Evolutionary conservation across 2,329 filamentous ascomycete genomes (phyloP).

Genomic region (Phyllosticta citriasiana): DNA sequence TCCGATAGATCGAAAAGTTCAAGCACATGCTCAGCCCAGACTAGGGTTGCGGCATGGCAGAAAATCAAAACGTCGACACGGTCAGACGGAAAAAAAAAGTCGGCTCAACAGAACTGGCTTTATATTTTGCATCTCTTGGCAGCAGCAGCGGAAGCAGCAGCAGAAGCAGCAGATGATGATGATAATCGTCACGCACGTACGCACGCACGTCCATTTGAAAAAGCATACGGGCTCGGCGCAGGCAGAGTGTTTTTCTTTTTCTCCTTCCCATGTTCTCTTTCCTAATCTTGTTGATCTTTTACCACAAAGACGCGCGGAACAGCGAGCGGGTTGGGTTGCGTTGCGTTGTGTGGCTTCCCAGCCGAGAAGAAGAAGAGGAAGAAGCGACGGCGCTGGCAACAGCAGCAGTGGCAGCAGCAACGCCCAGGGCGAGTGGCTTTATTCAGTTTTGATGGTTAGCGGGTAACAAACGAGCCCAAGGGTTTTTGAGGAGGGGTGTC

Average conservation of each 20-base stretch:
- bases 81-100: not conserved
- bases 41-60: not conserved
- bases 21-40: slow-evolving; percentile 39
- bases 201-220: not conserved
- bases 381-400: too few species aligned
- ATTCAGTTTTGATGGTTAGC: too few species aligned
- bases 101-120: not conserved
- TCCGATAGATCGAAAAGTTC: slow-evolving; percentile 40
- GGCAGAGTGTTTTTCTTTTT: not conserved
- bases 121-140: not conserved
- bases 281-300: not conserved
- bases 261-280: too few species aligned
- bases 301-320: not conserved
- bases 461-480: too few species aligned
- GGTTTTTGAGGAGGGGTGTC: too few species aligned
- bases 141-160: not conserved
- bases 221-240: not conserved
- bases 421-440: too few species aligned
- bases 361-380: too few species aligned
- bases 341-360: not conserved
- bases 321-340: not conserved
- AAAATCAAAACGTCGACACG: not conserved
- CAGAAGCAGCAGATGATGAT: too few species aligned
- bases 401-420: too few species aligned
- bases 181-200: not conserved